Evolutionary conservation across 2,329 filamentous ascomycete genomes (phyloP).

Genomic region (Coleophoma eucalyptorum): DNA sequence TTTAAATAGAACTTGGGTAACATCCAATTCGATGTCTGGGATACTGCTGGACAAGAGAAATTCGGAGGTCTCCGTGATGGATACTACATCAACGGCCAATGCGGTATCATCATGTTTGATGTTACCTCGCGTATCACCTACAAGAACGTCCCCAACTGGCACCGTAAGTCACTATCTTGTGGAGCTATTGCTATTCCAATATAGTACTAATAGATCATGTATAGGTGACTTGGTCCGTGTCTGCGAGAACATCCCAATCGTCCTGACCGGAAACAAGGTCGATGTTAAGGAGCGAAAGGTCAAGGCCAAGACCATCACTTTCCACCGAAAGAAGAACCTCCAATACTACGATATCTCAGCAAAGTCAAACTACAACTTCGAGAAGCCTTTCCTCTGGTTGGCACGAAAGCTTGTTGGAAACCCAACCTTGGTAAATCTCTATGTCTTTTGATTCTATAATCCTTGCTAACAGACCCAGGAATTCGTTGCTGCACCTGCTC

Average conservation of each 20-base stretch:
- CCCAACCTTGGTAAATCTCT: conserved; percentile 65
- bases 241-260: conserved; percentile 98
- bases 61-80: conserved; percentile 98
- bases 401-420: conserved; percentile 98
- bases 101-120: conserved; percentile 99
- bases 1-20: conserved; percentile 75
- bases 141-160: conserved; percentile 99
- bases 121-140: conserved; percentile 99
- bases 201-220: conserved; percentile 9
- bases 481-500: conserved; percentile 91
- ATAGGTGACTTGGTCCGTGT: conserved; percentile 96
- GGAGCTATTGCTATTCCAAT: neutral
- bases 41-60: conserved; percentile 99
- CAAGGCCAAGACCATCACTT: conserved; percentile 99
- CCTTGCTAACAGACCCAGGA: conserved; percentile 53
- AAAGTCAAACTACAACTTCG: conserved; percentile 99
- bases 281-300: conserved; percentile 99
- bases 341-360: conserved; percentile 99
- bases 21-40: conserved; percentile 99
- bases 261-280: conserved; percentile 98
- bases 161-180: conserved; percentile 65
- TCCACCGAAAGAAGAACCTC: conserved; percentile 99
- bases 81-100: conserved; percentile 99
- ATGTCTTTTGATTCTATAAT: conserved; percentile 14
- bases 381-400: conserved; percentile 99